Evolutionary conservation across 805 yeast species (phyloP), one percentile per base, ranked within the genome.

Genomic region (Metschnikowia similis): DNA sequence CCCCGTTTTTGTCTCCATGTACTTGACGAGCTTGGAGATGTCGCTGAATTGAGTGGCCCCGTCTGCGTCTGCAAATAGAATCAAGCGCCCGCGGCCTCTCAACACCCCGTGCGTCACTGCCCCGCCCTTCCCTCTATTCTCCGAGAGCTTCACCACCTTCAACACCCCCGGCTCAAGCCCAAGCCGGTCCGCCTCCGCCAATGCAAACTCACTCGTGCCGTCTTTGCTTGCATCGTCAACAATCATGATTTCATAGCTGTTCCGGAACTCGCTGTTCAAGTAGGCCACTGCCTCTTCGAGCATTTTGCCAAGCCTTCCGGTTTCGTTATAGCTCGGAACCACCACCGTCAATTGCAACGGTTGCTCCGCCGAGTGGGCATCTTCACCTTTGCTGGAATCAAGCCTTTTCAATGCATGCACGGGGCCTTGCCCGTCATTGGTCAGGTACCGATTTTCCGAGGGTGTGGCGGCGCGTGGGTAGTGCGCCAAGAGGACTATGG

Each of bases 1-100:
- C 41, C 55, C 53, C 13, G 17, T 29, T 2, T 60, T 50, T 10
- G 49, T 50, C 30, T 70, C 57, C 29, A 86, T 72, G 10, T 72
- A 67, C 3, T 61, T 62, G 9, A 81, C 54, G 50, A 91, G 72
- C 49, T 76, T 79, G 1, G 62, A 62, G 27, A 87, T 72, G 65
- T 91, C 97, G 27, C 79, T 61, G 64, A 94, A 94, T 57, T 78
- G 76, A 27, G 96, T 85, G 4, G 99, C 98, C 32, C 98, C 98
- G 69, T 94, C 99, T 0, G 98, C 99, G 69, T 94, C 99, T 1
- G 96, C 98, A 72, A 94, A 94, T 8, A 94, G 76, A 9, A 82
- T 81, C 59, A 79, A 84, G 49, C 75, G 65, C 10, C 98, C 99
- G 39, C 89, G 72, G 3, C 84, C 71, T 59, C 82, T 83, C 58